Evolutionary conservation across 2,329 filamentous ascomycete genomes (phyloP), one percentile per base, ranked within the genome.

Genomic region (Nemania sp.): DNA sequence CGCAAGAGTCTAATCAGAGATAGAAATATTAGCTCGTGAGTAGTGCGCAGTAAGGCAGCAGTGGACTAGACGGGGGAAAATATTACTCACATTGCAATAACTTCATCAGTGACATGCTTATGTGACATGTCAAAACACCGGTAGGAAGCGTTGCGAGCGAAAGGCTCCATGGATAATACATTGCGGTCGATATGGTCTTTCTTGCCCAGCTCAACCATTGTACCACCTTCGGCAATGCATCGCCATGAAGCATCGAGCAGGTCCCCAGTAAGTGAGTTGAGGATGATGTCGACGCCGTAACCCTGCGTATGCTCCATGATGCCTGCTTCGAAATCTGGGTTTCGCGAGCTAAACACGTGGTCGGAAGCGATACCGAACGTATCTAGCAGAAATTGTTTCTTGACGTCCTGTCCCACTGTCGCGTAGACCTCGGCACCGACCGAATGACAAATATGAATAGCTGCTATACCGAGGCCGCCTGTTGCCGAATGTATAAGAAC

Each of bases 161-260:
- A 51, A 2, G 39, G 48, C 14, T 45, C 39, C 48, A 51, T 51
- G 7, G 48, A 39, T 12, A 51, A 22, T 5, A 5, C 17, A 22
- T 37, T 53, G 12, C 30, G 9, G 9, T 53, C 50, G 9, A 53
- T 11, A 4, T 28, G 20, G 50, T 48, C 50, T 24, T 53, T 53
- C 28, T 53, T 52, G 7, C 49, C 50, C 8, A 53, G 28, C 17
- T 53, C 50, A 20, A 53, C 24, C n/a, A 53, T 26, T 8, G 19
- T 33, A 15, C 22, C 36, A 12, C 44, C 30, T 5, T 19, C 22
- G 22, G 39, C 39, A 7, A 26, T 26, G n/a, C 12, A 17, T 5
- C 23, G 22, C 39, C 39, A 37, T 8, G 37, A 26, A 22, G 22
- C 44, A 3, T 44, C n/a, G 6, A 54, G 23, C 9, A 54, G 22